A percentile compares a stretch with the other conserved stretches of the same genome.
These are phyloP conservation scores for Mortierella claussenii DNA, from an alignment of 192 early-diverging fungal species.

Conservation along the genomic window DNA sequence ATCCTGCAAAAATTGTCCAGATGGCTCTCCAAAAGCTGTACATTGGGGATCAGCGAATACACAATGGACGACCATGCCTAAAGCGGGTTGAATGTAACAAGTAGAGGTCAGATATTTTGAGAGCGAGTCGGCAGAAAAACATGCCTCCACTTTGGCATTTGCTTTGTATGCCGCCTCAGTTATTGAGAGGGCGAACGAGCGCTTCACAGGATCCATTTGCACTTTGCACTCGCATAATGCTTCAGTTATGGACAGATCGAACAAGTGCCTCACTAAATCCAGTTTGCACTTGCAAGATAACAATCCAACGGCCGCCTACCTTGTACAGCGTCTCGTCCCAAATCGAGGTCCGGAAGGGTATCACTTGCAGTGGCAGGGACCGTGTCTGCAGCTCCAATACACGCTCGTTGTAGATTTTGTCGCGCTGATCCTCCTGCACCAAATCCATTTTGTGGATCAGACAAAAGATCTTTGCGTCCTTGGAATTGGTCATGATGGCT, in stretches of 20 bases:
- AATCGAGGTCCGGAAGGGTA: conserved; percentile 84
- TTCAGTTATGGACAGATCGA: no score
- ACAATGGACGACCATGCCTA: conserved; percentile 98
- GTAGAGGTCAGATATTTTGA: no score
- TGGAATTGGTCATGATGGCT: conserved; percentile 81
- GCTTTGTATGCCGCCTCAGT: no score
- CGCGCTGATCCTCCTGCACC: conserved; percentile 78
- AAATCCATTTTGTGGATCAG: conserved; percentile 99
- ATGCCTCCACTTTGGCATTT: no score
- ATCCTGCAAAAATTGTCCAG: conserved; percentile 82
- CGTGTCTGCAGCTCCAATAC: conserved; percentile 71
- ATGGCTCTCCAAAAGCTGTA: conserved; percentile 80
- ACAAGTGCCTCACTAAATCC: no score
- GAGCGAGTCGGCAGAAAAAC: no score
- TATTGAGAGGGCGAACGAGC: no score
- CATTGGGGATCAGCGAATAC: conserved; percentile 94
- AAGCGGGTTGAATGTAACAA: no score
- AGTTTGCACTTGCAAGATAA: no score
- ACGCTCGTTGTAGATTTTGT: conserved; percentile 76
- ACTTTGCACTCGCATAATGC: no score
- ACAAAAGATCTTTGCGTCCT: conserved; percentile 94
- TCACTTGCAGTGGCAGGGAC: conserved; percentile 75
- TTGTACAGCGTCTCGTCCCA: conserved; percentile 95
- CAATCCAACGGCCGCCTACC: no score
- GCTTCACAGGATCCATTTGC: no score